A percentile compares a stretch with the other conserved stretches of the same genome.
phyloP scores from a whole-genome alignment of 2,329 filamentous ascomycete genomes.

The Scedosporium apiospermum region DNA sequence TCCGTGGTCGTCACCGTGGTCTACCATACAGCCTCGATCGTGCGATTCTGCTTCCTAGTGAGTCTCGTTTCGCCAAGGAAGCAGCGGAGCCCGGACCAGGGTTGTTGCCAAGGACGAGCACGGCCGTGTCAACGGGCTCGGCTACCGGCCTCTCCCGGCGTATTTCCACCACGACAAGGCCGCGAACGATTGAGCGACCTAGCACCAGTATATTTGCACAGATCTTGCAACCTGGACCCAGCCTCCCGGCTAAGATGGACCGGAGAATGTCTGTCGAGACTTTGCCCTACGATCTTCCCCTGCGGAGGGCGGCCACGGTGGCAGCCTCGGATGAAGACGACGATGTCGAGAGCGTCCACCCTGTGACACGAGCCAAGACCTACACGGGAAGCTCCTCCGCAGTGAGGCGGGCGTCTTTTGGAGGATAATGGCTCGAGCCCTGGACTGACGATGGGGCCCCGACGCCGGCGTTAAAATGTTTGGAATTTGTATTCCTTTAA shows the following conservation, averaged over 20 bases:
- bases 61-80: conserved; percentile 44
- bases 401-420: not conserved
- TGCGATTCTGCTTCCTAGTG: conserved; percentile 50
- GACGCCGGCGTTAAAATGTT: not conserved
- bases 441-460: not conserved
- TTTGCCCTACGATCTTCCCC: conserved; percentile 3
- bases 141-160: conserved; percentile 14
- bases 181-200: conserved; percentile 25
- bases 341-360: not conserved
- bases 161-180: conserved; percentile 19
- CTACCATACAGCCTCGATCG: conserved; percentile 57
- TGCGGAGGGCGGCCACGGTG: conserved; percentile 5
- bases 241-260: conserved; percentile 20
- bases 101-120: conserved; percentile 24
- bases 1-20: conserved; percentile 59
- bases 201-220: conserved; percentile 34
- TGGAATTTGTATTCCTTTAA: not conserved
- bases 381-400: not conserved
- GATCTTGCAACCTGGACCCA: conserved; percentile 39
- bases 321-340: conserved; percentile 6
- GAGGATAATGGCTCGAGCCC: not conserved
- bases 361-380: not conserved
- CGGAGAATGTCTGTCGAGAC: conserved; percentile 7
- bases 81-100: conserved; percentile 34
- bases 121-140: conserved; percentile 19